phyloP scores from a whole-genome alignment of 176 grass and related monocot species.

The Aegilops sharonensis region DNA sequence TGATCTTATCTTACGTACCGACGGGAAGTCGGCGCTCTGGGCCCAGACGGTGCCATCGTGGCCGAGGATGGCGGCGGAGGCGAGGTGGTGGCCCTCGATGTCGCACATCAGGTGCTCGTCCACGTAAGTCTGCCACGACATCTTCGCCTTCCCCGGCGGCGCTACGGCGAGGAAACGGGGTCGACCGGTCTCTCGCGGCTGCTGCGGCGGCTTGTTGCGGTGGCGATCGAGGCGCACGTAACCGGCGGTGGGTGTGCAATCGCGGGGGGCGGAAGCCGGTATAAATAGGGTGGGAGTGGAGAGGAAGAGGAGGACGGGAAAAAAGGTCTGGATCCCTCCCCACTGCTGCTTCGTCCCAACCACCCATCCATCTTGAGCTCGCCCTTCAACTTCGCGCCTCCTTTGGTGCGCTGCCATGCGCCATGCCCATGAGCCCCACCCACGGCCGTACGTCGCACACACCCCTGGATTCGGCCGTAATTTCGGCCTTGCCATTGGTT shows the following conservation, averaged over 20 bases:
- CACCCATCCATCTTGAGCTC: constrained; percentile 25
- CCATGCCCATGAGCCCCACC: not conserved
- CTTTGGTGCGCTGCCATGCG: constrained; percentile 21
- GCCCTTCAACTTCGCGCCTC: constrained; percentile 47
- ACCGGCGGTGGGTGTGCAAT: not conserved
- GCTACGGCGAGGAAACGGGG: not conserved
- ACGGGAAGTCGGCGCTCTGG: constrained; percentile 52
- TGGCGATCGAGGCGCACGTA: not conserved
- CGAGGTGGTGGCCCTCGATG: constrained; percentile 69
- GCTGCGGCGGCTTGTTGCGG: not conserved
- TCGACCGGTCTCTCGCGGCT: not conserved
- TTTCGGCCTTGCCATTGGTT: not conserved
- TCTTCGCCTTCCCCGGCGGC: constrained; percentile 14
- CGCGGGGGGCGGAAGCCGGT: not conserved
- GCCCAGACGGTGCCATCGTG: constrained; percentile 76
- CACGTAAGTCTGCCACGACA: constrained; percentile 89
- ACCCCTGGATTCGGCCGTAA: not conserved
- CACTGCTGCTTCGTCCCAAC: constrained; percentile 12
- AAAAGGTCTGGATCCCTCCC: not conserved
- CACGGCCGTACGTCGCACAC: not conserved
- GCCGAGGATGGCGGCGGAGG: constrained; percentile 73
- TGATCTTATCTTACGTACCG: constrained; percentile 19
- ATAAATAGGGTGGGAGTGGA: constrained; percentile 27
- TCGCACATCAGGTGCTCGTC: constrained; percentile 90
- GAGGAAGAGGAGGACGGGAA: not conserved